Evolutionary conservation across 805 yeast genomes (phyloP), one percentile per base, ranked within the genome.

Genomic region (Metschnikowia proteae): DNA sequence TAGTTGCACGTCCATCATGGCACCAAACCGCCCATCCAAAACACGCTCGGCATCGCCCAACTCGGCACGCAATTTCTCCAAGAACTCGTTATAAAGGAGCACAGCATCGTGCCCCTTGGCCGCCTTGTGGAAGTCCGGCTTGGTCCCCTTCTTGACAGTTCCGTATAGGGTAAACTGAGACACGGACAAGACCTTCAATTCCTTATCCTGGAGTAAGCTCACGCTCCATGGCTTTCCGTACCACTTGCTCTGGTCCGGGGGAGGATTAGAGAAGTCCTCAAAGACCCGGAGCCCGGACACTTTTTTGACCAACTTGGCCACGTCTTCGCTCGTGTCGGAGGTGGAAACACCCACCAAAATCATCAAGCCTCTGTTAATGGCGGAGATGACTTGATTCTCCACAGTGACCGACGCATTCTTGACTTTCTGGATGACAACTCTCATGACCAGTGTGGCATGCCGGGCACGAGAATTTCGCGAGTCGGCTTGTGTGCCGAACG

Each of bases 121-220:
- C 0, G 98, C 98, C 51, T 73, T 73, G 62, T 92, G 98, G 66
- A 94, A 89, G 62, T 94, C 97, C 0, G 99, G 98, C 61, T 92
- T 92, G 1, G 96, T 78, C 9, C 97, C 98, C 64, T 94, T 94
- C 56, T 82, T 86, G 22, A 94, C 80, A 37, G 79, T 85, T 0
- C 89, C 99, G 64, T 85, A 81, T 36, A 94, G 72, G 0, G 99
- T 94, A 69, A 94, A 94, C 62, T 94, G 99, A 2, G 97, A 88
- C 0, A 94, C 92, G 2, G 95, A 85, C 6, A 94, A 67, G 3
- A 94, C 82, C 58, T 86, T 85, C 10, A 89, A 95, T 2, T 75
- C 66, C 17, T 79, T 68, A 41, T 89, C 95, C 13, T 72, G 77
- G 1, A 84, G 76, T 32, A 81, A 76, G 29, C 66, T 61, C 58